A percentile compares a stretch with the other conserved stretches of the same genome.
Conservation (phyloP, 768 basidiomycete species). For the Cyathus striatus region DNA sequence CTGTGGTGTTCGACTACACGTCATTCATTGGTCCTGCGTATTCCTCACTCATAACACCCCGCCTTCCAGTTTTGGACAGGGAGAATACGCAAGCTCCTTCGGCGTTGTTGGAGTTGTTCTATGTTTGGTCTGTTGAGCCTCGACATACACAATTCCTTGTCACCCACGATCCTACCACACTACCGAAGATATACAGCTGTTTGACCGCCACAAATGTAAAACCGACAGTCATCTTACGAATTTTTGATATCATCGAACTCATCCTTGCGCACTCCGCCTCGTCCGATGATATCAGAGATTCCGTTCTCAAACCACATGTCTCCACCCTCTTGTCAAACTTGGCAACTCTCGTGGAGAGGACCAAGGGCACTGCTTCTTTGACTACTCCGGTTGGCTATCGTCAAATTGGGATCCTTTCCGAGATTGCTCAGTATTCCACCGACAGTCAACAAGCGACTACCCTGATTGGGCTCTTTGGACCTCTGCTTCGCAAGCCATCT, state of each 20-base stretch:
- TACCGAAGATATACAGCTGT: constrained; percentile 81
- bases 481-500: constrained; percentile 72
- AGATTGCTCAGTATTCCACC: constrained; percentile 68
- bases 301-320: constrained; percentile 65
- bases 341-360: constrained; percentile 60
- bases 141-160: constrained; percentile 62
- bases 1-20: constrained; percentile 68
- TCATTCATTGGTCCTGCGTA: constrained; percentile 69
- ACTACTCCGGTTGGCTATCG: constrained; percentile 71
- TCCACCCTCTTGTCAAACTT: constrained; percentile 68
- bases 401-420: constrained; percentile 77
- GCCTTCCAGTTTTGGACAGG: constrained; percentile 63
- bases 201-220: constrained; percentile 83
- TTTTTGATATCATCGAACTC: constrained; percentile 83
- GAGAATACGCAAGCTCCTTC: constrained; percentile 95
- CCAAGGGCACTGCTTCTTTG: constrained; percentile 42
- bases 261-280: constrained; percentile 52
- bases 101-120: constrained; percentile 80
- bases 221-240: constrained; percentile 68
- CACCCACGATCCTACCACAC: constrained; percentile 56
- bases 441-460: constrained; percentile 69
- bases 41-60: constrained; percentile 72
- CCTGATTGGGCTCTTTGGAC: constrained; percentile 68
- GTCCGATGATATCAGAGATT: constrained; percentile 42
- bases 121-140: constrained; percentile 61